A percentile compares a stretch with the other conserved stretches of the same genome.
phyloP scores from a whole-genome alignment of 2,329 filamentous ascomycete genomes.

The Pseudogymnoascus sp. region DNA sequence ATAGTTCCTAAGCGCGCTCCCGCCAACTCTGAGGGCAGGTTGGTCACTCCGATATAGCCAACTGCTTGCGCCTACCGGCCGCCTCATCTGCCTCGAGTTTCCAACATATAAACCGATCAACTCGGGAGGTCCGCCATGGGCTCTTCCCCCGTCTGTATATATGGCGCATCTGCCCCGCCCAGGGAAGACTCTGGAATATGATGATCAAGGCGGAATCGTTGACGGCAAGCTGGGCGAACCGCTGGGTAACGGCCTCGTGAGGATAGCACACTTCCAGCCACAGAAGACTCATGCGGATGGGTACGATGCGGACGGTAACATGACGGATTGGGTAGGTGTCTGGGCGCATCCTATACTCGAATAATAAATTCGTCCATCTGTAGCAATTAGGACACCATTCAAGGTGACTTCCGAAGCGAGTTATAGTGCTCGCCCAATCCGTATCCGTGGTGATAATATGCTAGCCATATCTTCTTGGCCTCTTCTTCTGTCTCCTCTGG shows the following conservation, averaged over 20 bases:
- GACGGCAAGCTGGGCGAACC: constrained; percentile 38
- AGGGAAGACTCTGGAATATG: constrained; percentile 57
- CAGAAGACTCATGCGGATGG: constrained; percentile 40
- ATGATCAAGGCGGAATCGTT: constrained; percentile 41
- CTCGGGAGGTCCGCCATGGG: constrained; percentile 64
- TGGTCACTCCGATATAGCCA: constrained; percentile 46
- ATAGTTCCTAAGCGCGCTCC: constrained; percentile 55
- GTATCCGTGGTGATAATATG: constrained; percentile 90
- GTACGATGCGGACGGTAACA: constrained; percentile 35
- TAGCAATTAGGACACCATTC: constrained; percentile 12
- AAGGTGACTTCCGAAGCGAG: constrained; percentile 50
- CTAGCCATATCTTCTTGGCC: constrained; percentile 64
- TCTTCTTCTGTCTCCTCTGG: constrained; percentile 38
- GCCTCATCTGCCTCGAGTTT: constrained; percentile 64
- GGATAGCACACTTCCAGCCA: constrained; percentile 43
- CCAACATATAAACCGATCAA: constrained; percentile 61
- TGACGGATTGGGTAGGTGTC: constrained; percentile 45
- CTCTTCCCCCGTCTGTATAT: constrained; percentile 60
- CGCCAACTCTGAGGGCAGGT: constrained; percentile 39
- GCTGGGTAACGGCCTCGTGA: constrained; percentile 30
- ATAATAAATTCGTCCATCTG: background rate
- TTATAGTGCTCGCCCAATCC: constrained; percentile 97
- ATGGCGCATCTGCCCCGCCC: constrained; percentile 61
- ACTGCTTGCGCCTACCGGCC: constrained; percentile 41
- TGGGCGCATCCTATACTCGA: constrained; percentile 33